A percentile compares a stretch with the other conserved stretches of the same genome.
These are phyloP conservation scores for Penicillium nucicola DNA, from an alignment of 495 filamentous ascomycete species.

Conservation along the genomic window DNA sequence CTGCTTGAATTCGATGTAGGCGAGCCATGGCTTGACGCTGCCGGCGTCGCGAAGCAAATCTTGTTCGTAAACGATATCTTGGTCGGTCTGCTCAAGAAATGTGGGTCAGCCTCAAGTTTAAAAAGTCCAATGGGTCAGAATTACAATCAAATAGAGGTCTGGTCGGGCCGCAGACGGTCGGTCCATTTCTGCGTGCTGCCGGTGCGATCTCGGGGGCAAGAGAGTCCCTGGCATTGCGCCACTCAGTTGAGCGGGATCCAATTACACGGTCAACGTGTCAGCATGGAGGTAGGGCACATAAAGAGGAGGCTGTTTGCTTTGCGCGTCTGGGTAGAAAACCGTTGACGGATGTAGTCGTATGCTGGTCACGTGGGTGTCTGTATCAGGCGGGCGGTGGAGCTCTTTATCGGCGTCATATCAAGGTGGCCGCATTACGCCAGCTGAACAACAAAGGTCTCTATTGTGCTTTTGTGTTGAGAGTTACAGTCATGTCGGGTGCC, in stretches of 20 bases:
- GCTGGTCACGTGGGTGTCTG: slow-evolving; percentile 28
- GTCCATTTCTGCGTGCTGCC: slow-evolving; percentile 50
- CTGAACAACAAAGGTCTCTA: slow-evolving; percentile 12
- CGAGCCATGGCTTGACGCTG: slow-evolving; percentile 91
- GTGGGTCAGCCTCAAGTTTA: slow-evolving; percentile 9
- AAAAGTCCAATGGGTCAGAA: slow-evolving; percentile 16
- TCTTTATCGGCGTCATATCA: slow-evolving; percentile 32
- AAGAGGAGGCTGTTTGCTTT: slow-evolving; percentile 28
- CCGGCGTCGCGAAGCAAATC: slow-evolving; percentile 84
- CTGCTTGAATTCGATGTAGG: slow-evolving; percentile 89
- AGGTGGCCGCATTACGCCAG: slow-evolving; percentile 21
- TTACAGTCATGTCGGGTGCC: slow-evolving; percentile 52
- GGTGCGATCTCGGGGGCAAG: slow-evolving; percentile 52
- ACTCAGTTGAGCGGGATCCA: slow-evolving; percentile 43
- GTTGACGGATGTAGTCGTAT: slow-evolving; percentile 28
- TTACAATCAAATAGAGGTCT: slow-evolving; percentile 76
- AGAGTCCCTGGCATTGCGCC: slow-evolving; percentile 61
- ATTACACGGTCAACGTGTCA: slow-evolving; percentile 34
- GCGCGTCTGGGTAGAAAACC: slow-evolving; percentile 19
- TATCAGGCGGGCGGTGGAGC: slow-evolving; percentile 28
- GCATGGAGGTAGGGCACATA: slow-evolving; percentile 23
- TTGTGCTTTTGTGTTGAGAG: slow-evolving; percentile 10
- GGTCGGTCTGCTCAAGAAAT: slow-evolving; percentile 56
- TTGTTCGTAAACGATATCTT: slow-evolving; percentile 94
- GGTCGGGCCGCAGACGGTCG: slow-evolving; percentile 44